These are phyloP conservation scores for Sugiyamaella qingdaonensis DNA, from an alignment of 805 yeast species.

Conservation along the genomic window DNA sequence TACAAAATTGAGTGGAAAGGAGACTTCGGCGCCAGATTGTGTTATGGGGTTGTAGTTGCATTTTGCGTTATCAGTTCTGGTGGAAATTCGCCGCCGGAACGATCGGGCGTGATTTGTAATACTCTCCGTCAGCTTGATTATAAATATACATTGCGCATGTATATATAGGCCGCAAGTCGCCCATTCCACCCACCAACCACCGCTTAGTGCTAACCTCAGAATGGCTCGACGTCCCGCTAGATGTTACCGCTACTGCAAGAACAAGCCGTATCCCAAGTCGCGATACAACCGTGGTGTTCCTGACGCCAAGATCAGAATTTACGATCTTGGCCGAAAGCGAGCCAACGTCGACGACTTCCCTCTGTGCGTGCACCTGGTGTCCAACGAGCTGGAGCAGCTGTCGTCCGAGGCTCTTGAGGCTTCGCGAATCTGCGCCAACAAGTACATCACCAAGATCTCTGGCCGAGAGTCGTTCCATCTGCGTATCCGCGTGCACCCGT, in stretches of 20 bases:
- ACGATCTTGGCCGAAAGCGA: constrained; percentile 99
- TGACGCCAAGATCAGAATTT: constrained; percentile 98
- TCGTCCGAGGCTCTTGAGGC: constrained; percentile 99
- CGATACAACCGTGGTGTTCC: constrained; percentile 99
- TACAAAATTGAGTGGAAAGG: background rate
- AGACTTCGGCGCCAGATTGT: background rate
- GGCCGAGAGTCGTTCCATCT: constrained; percentile 99
- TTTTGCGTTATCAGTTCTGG: no score
- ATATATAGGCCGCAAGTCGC: no score
- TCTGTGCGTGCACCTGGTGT: constrained; percentile 97
- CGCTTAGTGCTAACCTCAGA: constrained; percentile 40
- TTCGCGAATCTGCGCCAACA: constrained; percentile 99
- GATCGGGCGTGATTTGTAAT: background rate
- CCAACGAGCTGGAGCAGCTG: constrained; percentile 98
- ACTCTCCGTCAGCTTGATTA: background rate
- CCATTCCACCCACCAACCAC: no score
- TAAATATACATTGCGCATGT: no score
- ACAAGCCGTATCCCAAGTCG: constrained; percentile 99
- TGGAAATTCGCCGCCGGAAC: background rate
- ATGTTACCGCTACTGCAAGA: constrained; percentile 99
- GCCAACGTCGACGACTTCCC: constrained; percentile 99
- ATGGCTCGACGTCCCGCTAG: constrained; percentile 99
- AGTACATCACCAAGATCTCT: constrained; percentile 94
- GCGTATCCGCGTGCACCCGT: constrained; percentile 99
- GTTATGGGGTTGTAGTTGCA: background rate